These are phyloP conservation scores for Russula sp. DNA, from an alignment of 768 basidiomycete species.

Conservation along the genomic window DNA sequence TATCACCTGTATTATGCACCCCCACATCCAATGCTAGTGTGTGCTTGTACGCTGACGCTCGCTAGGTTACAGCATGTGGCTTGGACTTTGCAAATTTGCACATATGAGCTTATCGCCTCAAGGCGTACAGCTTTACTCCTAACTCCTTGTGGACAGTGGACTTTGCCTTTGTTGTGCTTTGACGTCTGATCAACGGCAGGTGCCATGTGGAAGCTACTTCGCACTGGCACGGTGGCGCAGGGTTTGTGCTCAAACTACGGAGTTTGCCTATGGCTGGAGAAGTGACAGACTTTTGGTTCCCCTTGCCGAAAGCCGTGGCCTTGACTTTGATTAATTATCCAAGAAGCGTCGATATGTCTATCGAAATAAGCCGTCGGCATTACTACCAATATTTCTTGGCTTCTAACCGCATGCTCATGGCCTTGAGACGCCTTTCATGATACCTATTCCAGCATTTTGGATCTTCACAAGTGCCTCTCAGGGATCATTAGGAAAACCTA, in stretches of 20 bases:
- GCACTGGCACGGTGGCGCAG: background rate
- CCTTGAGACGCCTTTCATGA: too few relatives aligned
- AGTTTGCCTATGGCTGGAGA: too few relatives aligned
- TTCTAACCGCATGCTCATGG: background rate
- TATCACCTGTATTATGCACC: too few relatives aligned
- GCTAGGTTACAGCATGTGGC: background rate
- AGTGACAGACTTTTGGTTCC: background rate
- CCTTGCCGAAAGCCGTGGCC: background rate
- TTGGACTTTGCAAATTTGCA: too few relatives aligned
- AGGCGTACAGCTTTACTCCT: too few relatives aligned
- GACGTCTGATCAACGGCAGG: background rate
- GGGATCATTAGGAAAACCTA: too few relatives aligned
- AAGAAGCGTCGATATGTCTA: background rate
- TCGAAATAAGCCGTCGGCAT: background rate
- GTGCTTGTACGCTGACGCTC: too few relatives aligned
- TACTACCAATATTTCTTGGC: background rate
- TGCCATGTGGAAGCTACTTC: background rate
- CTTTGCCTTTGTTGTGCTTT: background rate
- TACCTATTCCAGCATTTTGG: too few relatives aligned
- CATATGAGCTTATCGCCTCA: background rate
- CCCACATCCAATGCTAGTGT: too few relatives aligned
- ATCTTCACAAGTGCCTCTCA: too few relatives aligned
- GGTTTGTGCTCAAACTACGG: background rate
- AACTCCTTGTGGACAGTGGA: too few relatives aligned
- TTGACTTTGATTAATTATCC: too few relatives aligned